These are phyloP conservation scores for Candolleomyces efflorescens DNA, from an alignment of 768 basidiomycete genomes.

Conservation along the genomic window DNA sequence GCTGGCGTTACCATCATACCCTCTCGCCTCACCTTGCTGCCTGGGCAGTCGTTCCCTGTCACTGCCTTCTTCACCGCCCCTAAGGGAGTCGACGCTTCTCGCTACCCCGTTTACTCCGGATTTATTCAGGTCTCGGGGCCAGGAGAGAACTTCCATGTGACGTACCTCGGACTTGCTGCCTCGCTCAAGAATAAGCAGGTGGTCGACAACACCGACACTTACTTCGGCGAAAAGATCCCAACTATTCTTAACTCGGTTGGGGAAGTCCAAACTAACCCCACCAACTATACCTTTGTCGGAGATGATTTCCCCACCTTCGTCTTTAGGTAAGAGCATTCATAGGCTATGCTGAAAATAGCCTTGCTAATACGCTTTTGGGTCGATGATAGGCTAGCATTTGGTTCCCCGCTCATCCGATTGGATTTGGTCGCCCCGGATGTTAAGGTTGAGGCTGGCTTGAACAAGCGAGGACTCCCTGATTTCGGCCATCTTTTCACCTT, in stretches of 20 bases:
- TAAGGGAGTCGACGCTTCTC: conserved; percentile 30
- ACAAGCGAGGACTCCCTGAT: conserved; percentile 19
- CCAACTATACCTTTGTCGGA: conserved; percentile 42
- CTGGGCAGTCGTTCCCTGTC: conserved; percentile 34
- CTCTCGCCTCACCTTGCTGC: conserved; percentile 38
- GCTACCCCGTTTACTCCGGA: conserved; percentile 55
- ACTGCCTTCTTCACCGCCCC: conserved; percentile 43
- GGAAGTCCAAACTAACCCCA: conserved; percentile 30
- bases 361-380: not conserved
- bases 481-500: conserved; percentile 30
- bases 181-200: conserved; percentile 43
- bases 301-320: conserved; percentile 35
- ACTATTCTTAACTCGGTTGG: conserved; percentile 34
- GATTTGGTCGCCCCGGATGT: conserved; percentile 45
- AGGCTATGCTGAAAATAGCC: not conserved
- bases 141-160: conserved; percentile 31
- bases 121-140: conserved; percentile 41
- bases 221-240: conserved; percentile 41
- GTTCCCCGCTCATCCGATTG: conserved; percentile 40
- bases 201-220: conserved; percentile 42
- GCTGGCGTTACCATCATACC: conserved; percentile 43
- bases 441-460: conserved; percentile 37
- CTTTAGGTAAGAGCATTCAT: conserved; percentile 24
- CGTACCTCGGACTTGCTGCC: conserved; percentile 38
- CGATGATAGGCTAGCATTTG: conserved; percentile 31